Conservation (phyloP, 106 monocot genomes). For the Allium cepa region DNA sequence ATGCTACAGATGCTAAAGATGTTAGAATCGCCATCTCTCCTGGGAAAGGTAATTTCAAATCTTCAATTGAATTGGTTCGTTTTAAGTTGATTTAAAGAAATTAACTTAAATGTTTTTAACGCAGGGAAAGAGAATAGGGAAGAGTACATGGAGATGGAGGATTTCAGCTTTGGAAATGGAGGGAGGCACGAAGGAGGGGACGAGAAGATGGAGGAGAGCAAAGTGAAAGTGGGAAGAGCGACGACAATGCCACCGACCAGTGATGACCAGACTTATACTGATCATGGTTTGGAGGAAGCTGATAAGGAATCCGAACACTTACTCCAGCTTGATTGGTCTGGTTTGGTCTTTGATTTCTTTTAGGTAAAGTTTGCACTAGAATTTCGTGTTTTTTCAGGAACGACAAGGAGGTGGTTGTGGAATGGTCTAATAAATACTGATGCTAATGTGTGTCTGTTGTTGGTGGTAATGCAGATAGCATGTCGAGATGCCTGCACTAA, state of each 20-base stretch:
- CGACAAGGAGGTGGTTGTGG: background rate
- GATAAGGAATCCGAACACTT: constrained; percentile 96
- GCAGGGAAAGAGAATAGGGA: constrained; percentile 31
- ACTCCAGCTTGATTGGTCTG: constrained; percentile 83
- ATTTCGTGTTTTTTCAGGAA: background rate
- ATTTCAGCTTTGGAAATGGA: constrained; percentile 70
- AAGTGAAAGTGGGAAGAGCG: constrained; percentile 9
- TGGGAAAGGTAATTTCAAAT: constrained; percentile 30
- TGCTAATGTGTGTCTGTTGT: background rate
- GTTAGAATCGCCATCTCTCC: constrained; percentile 43
- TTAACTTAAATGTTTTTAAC: background rate
- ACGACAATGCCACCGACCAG: constrained; percentile 78
- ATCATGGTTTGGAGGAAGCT: constrained; percentile 99
- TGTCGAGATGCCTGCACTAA: constrained; percentile 79
- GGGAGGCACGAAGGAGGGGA: constrained; percentile 18
- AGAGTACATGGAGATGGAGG: constrained; percentile 48
- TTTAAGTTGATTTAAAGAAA: background rate
- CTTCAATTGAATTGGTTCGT: background rate
- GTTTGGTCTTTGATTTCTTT: constrained; percentile 78
- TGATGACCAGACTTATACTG: constrained; percentile 86
- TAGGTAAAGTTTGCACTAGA: constrained; percentile 34
- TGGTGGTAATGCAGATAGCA: constrained; percentile 61
- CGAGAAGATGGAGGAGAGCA: constrained; percentile 21
- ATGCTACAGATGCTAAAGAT: constrained; percentile 22
- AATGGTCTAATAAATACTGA: background rate